Conservation (phyloP, 345 rosid genomes). For the Dipteronia dyeriana region DNA sequence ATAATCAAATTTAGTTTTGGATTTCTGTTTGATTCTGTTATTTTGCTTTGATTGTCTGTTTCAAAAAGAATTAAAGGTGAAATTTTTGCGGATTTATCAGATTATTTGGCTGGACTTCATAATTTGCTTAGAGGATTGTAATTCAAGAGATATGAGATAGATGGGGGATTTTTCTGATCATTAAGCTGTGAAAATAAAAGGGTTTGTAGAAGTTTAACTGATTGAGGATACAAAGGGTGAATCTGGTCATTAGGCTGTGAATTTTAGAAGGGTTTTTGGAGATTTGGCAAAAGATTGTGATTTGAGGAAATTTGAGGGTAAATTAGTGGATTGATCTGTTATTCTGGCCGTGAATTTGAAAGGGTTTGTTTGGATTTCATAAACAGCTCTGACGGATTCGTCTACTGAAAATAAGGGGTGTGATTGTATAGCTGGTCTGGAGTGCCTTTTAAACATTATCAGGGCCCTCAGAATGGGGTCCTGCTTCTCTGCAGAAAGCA, state of each 20-base stretch:
- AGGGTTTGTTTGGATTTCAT: conserved; percentile 21
- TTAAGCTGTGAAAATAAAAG: not conserved
- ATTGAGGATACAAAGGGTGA: not conserved
- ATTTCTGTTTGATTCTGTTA: conserved; percentile 18
- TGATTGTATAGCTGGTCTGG: conserved; percentile 81
- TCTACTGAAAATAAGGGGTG: conserved; percentile 57
- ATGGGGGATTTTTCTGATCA: not conserved
- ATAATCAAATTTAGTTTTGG: conserved; percentile 3
- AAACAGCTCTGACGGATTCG: conserved; percentile 55
- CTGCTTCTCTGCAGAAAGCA: conserved; percentile 95
- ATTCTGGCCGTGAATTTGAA: conserved; percentile 23
- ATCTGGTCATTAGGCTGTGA: not conserved
- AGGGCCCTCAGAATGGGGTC: conserved; percentile 99
- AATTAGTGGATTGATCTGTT: conserved; percentile 29
- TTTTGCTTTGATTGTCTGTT: conserved; percentile 8
- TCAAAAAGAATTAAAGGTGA: not conserved
- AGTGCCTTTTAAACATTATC: conserved; percentile 85
- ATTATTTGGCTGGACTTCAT: not conserved
- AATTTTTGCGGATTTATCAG: not conserved
- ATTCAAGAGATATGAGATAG: not conserved
- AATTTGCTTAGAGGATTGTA: not conserved
- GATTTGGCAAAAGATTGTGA: not conserved
- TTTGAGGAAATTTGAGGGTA: conserved; percentile 2
- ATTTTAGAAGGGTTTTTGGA: not conserved
- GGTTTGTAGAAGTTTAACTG: not conserved